Evolutionary conservation across 208 protist species (phyloP).

Genomic region (Crithidia sp.): DNA sequence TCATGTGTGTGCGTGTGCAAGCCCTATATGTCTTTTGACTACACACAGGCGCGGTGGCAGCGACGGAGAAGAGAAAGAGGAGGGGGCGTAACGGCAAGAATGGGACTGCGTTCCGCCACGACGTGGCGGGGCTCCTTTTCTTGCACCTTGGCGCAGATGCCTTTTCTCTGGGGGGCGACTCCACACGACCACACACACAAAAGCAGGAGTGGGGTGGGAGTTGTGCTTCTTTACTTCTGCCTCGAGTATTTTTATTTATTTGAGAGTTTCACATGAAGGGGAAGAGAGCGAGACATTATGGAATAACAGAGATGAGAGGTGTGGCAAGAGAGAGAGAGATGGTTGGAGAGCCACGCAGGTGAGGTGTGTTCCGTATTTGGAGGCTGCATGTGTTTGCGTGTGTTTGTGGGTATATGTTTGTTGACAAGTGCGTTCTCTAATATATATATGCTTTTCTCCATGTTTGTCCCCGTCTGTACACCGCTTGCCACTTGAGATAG

Average conservation of each 20-base stretch:
- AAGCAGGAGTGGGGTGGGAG: too few species aligned
- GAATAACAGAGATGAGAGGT: neutral
- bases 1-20: too few species aligned
- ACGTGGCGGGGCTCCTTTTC: too few species aligned
- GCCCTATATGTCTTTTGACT: neutral
- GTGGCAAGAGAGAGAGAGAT: neutral
- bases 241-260: conserved; percentile 2
- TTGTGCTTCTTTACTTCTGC: neutral
- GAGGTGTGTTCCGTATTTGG: neutral
- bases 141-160: neutral
- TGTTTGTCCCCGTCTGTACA: neutral
- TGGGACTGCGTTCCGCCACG: too few species aligned
- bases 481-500: conserved; percentile 13
- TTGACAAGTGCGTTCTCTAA: neutral
- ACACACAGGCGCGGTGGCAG: too few species aligned
- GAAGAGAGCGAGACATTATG: neutral
- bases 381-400: neutral
- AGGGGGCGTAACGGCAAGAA: neutral
- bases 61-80: neutral
- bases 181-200: neutral
- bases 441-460: neutral
- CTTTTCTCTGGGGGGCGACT: neutral
- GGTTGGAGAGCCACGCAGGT: neutral
- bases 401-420: neutral
- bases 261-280: neutral